Evolutionary conservation across 2,329 filamentous ascomycete genomes (phyloP).

Genomic region (Aphanoascus verrucosus): DNA sequence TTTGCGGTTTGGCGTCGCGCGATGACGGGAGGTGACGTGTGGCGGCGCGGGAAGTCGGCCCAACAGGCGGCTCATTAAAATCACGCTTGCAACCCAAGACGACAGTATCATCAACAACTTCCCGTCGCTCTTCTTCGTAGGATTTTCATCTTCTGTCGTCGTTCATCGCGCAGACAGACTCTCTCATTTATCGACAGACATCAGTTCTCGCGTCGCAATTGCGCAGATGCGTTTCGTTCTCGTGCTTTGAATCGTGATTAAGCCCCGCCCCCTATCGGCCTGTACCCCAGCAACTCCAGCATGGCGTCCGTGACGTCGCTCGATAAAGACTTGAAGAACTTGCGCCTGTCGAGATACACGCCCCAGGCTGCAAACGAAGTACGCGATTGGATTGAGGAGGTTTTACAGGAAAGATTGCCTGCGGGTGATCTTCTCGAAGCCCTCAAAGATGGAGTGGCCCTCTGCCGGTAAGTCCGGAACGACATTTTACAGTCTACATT

Average conservation of each 20-base stretch:
- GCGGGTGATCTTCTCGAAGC: slow-evolving; percentile 69
- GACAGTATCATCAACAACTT: background rate
- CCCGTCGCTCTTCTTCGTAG: background rate
- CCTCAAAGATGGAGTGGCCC: slow-evolving; percentile 78
- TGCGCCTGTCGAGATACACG: slow-evolving; percentile 89
- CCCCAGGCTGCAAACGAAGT: slow-evolving; percentile 79
- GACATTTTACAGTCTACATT: slow-evolving; percentile 13
- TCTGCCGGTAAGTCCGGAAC: slow-evolving; percentile 66
- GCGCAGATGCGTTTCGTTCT: too few species aligned
- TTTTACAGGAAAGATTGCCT: slow-evolving; percentile 62
- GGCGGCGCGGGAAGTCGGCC: background rate
- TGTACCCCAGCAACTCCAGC: slow-evolving; percentile 12
- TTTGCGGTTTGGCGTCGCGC: too few species aligned
- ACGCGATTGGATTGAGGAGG: slow-evolving; percentile 72
- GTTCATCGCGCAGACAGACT: too few species aligned
- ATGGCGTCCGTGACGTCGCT: slow-evolving; percentile 94
- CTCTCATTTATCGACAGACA: too few species aligned
- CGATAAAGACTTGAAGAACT: slow-evolving; percentile 86
- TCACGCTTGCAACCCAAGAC: background rate
- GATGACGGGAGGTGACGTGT: background rate
- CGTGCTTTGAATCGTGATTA: too few species aligned
- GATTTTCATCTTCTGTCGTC: background rate
- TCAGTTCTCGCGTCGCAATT: too few species aligned
- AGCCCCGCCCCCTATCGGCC: too few species aligned
- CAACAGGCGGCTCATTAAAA: background rate